Evolutionary conservation across 108 stramenopile species (phyloP), one percentile per base, ranked within the genome.

Genomic region (Cyclotella distinguenda): DNA sequence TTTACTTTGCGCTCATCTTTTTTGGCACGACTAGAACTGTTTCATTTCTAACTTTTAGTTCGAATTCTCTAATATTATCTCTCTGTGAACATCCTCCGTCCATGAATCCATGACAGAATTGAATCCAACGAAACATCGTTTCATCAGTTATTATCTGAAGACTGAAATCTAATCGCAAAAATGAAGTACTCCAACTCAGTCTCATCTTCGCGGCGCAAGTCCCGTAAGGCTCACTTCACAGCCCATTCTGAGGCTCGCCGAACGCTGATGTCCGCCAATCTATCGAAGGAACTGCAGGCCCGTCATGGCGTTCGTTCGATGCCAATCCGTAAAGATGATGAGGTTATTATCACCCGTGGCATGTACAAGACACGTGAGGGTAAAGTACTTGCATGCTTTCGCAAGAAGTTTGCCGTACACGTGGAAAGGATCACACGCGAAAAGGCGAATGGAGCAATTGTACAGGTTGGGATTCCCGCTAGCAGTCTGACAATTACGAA

Each of bases 201-300:
- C 30, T 81, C 97, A 26, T 90, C 95, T 54, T 90, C 88, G 68
- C 93, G 99, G 54, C 86, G 99, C 45, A 99, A 99, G 95, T 72
- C 65, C 70, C 97, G 99, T 71, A 99, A 99, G 97, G 97, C 98
- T 51, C 99, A 99, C 82, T 99, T 99, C 81, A 67, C 84, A 34
- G 88, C 98, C 35, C 93, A 96, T 78, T 95, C 94, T 13, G 86
- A 93, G 66, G 86, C 84, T 15, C 92, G 97, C 70, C 79, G 95
- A 64, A 87, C 83, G 74, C 80, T 97, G 63, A 99, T 99, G 99
- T 87, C 85, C 34, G 89, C 97, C 66, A 88, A 93, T 73, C 88
- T 99, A 31, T 91, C 88, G 64, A 99, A 99, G 93, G 98, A 99
- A 81, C 89, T 99, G 26, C 95, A 91, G 74, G 94, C 95, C 51